Base-by-base conservation (phyloP, 164 flowering plant genomes). In the Berberis vulgaris region DNA sequence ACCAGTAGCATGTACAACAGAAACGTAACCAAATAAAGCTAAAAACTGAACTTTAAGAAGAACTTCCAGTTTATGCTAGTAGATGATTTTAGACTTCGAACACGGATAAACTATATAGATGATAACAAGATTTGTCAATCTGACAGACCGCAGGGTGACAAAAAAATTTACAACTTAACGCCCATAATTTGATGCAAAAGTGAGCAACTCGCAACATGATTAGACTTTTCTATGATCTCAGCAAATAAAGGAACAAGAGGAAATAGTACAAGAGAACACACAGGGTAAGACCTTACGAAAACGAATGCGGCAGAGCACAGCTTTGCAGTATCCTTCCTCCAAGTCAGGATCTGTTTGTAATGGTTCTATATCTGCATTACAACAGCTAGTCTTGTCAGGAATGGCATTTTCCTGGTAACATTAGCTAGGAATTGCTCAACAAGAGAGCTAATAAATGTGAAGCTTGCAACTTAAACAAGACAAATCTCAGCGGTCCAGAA, bases 201-300 rank as follows among this genome's bases (percentile, higher is more conserved):
- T 46, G 49, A 46, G 6, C 49, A 5, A 5, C 49, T 26, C 26
- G 26, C 26, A 26, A 26, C 26, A 26, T 26, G 26, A 26, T 26
- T 26, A 26, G 26, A 26, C 26, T 26, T 26, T 26, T 26, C 26
- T 26, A 26, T 26, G 26, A 26, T 26, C 26, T 26, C 26, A 26
- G 26, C 26, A 26, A 26, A 26, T 26, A 26, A 26, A 26, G 26
- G 26, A 26, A 26, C 26, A 26, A 26, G 26, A 26, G 26, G 26
- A 26, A 26, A 26, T 26, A 26, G 26, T 26, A 26, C 26, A 52
- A 67, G 69, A 76, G 71, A 47, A 76, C 79, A 81, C 79, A 79
- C 68, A 76, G 83, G 78, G 65, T 73, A 85, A 91, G 88, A 95
- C 99, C 99, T 95, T 95, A 91, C 99, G 99, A 76, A 91, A 95